Evolutionary conservation across 768 basidiomycete genomes (phyloP).

Genomic region (Leccinum barrowsii): DNA sequence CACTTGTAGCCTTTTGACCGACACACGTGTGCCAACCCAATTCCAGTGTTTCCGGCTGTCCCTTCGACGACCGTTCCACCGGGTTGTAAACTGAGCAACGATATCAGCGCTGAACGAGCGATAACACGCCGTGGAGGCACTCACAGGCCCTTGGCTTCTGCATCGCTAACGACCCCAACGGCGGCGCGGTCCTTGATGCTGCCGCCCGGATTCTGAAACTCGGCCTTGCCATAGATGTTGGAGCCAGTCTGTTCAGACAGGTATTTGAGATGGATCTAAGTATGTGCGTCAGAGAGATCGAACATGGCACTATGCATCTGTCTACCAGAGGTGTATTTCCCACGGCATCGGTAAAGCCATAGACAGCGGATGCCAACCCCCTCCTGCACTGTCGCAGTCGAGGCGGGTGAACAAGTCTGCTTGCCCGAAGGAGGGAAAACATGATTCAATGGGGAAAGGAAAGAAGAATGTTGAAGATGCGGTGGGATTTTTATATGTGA

Average conservation of each 20-base stretch:
- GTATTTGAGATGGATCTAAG: conserved; percentile 75
- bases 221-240: conserved; percentile 91
- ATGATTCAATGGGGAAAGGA: conserved; percentile 7
- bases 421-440: conserved; percentile 33
- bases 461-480: neutral
- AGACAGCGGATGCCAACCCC: conserved; percentile 46
- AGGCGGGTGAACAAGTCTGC: conserved; percentile 21
- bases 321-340: conserved; percentile 92
- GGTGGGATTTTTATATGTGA: neutral
- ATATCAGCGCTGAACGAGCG: neutral
- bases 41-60: conserved; percentile 97
- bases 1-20: conserved; percentile 91
- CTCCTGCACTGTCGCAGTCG: conserved; percentile 13
- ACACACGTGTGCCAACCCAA: conserved; percentile 94
- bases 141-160: conserved; percentile 79
- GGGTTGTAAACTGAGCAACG: conserved; percentile 62
- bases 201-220: conserved; percentile 97
- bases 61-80: conserved; percentile 99
- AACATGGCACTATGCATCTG: neutral
- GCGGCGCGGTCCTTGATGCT: conserved; percentile 98
- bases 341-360: conserved; percentile 84
- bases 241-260: conserved; percentile 82
- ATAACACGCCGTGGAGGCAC: conserved; percentile 24
- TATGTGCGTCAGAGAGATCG: neutral
- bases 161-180: conserved; percentile 79